Evolutionary conservation across 2,329 filamentous ascomycete genomes (phyloP).

Genomic region (Phialocephala sp.): DNA sequence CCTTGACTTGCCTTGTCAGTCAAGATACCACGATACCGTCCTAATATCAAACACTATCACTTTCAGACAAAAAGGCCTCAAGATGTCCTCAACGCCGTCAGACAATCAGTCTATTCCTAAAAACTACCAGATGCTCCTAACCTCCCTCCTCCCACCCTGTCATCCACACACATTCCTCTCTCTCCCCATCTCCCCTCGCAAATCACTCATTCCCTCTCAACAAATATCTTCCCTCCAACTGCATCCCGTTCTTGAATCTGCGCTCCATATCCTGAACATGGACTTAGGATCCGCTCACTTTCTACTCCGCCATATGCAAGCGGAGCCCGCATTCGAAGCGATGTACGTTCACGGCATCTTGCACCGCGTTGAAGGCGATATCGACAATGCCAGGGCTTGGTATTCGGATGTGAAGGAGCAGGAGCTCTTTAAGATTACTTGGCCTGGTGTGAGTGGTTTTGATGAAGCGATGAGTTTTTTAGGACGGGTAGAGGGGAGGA

Average conservation of each 20-base stretch:
- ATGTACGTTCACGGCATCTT: constrained; percentile 59
- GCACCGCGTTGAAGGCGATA: constrained; percentile 57
- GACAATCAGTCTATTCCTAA: neutral
- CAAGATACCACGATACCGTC: too few relatives aligned
- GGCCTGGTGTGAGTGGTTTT: constrained; percentile 40
- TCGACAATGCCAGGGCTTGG: constrained; percentile 55
- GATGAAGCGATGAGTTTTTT: constrained; percentile 47
- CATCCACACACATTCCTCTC: constrained; percentile 21
- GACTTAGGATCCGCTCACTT: constrained; percentile 58
- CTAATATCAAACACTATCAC: too few relatives aligned
- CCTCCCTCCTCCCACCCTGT: neutral
- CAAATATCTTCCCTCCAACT: constrained; percentile 44
- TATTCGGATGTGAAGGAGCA: constrained; percentile 49
- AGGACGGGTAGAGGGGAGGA: constrained; percentile 39
- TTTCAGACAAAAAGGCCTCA: too few relatives aligned
- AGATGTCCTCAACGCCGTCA: neutral
- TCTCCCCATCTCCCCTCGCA: constrained; percentile 38
- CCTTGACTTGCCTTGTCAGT: too few relatives aligned
- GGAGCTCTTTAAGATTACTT: constrained; percentile 44
- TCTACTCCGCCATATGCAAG: constrained; percentile 57
- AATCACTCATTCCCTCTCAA: constrained; percentile 24
- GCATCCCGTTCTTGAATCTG: constrained; percentile 55
- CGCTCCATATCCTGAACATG: constrained; percentile 56
- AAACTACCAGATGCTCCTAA: neutral
- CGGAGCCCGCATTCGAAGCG: constrained; percentile 52